A percentile compares a stretch with the other conserved stretches of the same genome.
These are phyloP conservation scores for Mortierella sp. DNA, from an alignment of 371 early-diverging fungal species.

Conservation along the genomic window DNA sequence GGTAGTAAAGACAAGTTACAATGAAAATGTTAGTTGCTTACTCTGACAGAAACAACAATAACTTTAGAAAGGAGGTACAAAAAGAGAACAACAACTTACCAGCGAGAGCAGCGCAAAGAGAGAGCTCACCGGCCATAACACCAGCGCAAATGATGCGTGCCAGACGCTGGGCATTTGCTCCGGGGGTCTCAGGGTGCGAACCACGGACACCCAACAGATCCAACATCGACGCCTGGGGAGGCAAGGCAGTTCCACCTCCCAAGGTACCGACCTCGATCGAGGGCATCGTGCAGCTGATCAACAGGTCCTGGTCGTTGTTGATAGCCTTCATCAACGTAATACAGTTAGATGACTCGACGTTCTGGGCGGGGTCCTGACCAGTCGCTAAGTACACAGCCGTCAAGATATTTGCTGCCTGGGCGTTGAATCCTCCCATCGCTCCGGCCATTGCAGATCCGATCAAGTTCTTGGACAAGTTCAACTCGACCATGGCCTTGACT, in stretches of 20 bases:
- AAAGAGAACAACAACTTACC: conserved; percentile 18
- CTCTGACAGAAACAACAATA: neutral
- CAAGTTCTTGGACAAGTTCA: conserved; percentile 93
- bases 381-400: conserved; percentile 96
- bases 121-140: conserved; percentile 98
- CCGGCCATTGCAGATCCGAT: conserved; percentile 98
- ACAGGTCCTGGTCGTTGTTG: conserved; percentile 82
- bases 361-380: conserved; percentile 98
- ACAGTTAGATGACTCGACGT: conserved; percentile 96
- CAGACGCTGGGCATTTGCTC: conserved; percentile 88
- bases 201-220: conserved; percentile 93
- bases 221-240: conserved; percentile 91
- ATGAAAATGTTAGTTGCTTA: neutral
- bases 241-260: conserved; percentile 95
- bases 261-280: conserved; percentile 97
- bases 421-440: conserved; percentile 95
- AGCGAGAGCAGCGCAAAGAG: conserved; percentile 88
- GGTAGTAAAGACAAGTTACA: neutral
- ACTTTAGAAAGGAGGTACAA: neutral
- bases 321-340: conserved; percentile 95
- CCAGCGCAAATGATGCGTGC: conserved; percentile 93
- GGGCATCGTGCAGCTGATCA: conserved; percentile 95
- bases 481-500: conserved; percentile 81
- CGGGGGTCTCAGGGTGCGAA: conserved; percentile 86
- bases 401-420: conserved; percentile 96